Conservation (phyloP, 495 filamentous ascomycete genomes). For the Echria macrotheca region DNA sequence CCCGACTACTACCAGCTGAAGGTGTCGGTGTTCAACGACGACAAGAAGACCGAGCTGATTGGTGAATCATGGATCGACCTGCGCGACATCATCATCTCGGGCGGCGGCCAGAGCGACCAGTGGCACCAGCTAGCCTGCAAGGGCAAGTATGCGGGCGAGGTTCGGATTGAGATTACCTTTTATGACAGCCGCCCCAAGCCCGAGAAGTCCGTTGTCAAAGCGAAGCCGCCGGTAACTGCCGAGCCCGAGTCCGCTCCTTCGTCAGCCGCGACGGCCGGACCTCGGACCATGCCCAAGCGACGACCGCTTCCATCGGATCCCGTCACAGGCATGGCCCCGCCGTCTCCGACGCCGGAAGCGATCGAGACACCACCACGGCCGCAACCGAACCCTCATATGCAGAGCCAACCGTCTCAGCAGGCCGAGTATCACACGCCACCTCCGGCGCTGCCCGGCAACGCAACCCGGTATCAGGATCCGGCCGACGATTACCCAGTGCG, state of each 20-base stretch:
- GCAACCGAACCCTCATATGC: conserved; percentile 34
- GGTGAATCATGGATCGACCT: conserved; percentile 88
- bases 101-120: conserved; percentile 85
- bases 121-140: conserved; percentile 86
- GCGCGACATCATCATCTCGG: conserved; percentile 70
- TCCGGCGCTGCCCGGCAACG: conserved; percentile 16
- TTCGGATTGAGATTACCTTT: conserved; percentile 92
- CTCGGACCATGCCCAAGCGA: conserved; percentile 53
- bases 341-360: conserved; percentile 30
- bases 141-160: conserved; percentile 91
- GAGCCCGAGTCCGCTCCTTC: conserved; percentile 25
- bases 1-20: conserved; percentile 93
- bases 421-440: conserved; percentile 41
- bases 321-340: conserved; percentile 45
- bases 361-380: conserved; percentile 35
- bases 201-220: conserved; percentile 54
- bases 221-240: conserved; percentile 28
- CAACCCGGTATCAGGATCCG: conserved; percentile 28
- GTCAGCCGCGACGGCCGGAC: conserved; percentile 32
- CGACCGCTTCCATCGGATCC: conserved; percentile 75
- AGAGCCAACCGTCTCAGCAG: conserved; percentile 37
- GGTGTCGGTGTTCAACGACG: conserved; percentile 93
- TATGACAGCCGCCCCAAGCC: conserved; percentile 84
- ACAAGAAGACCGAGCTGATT: conserved; percentile 92
- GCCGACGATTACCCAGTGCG: conserved; percentile 26